Conservation (phyloP, 305 asterid genomes). For the Withania somnifera region DNA sequence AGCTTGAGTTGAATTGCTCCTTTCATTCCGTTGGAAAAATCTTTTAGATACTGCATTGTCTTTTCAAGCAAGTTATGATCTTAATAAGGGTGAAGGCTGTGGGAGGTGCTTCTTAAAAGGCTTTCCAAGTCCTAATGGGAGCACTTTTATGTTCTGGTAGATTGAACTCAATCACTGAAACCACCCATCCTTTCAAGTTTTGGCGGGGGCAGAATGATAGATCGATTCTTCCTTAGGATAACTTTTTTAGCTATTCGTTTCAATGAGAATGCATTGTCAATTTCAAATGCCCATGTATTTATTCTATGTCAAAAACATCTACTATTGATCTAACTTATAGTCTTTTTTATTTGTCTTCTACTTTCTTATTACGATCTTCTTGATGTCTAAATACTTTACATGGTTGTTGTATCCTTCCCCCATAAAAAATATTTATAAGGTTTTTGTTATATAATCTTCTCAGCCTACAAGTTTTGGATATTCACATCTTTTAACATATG, state of each 20-base stretch:
- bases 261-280: not conserved
- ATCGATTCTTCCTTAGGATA: not conserved
- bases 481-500: not conserved
- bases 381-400: not conserved
- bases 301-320: not conserved
- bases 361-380: not conserved
- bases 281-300: not conserved
- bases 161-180: too few relatives aligned
- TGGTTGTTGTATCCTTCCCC: not conserved
- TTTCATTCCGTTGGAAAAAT: not conserved
- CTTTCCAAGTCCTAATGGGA: not conserved
- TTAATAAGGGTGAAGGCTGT: not conserved
- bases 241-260: not conserved
- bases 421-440: not conserved
- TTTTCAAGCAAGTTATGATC: not conserved
- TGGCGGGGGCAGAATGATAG: too few relatives aligned
- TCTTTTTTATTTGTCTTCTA: not conserved
- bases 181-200: too few relatives aligned
- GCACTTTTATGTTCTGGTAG: too few relatives aligned
- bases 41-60: not conserved
- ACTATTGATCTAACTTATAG: too few relatives aligned
- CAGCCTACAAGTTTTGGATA: not conserved
- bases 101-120: not conserved
- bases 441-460: not conserved
- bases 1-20: not conserved